Evolutionary conservation across 2,329 filamentous ascomycete species (phyloP), one percentile per base, ranked within the genome.

Genomic region (Colletotrichum coccodes): DNA sequence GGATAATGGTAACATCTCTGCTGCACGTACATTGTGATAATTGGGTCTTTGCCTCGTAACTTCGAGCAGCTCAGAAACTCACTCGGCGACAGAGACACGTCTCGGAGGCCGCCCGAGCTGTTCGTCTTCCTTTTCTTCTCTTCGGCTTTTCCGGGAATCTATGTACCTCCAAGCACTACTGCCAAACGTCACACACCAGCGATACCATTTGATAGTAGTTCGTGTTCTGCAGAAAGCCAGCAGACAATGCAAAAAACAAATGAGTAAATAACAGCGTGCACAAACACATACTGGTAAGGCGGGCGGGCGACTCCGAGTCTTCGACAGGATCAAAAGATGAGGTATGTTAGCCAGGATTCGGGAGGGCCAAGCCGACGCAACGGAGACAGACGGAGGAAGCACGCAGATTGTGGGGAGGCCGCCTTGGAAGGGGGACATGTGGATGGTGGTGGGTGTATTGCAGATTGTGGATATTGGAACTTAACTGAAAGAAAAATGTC

Each of bases 331-430:
- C 34, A 52, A 52, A 40, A 64, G 21, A 42, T 30, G 26, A 61
- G 59, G 34, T 42, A 58, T n/a, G 60, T 58, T 68, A 58, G 53
- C 60, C 64, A 68, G 60, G 53, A 40, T 68, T 68, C 64, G 60
- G 64, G 52, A 59, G 52, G 42, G 34, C 60, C 46, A 68, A 53
- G 64, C 64, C 60, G 64, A 68, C 60, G 53, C 53, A 46, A 68
- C 60, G 64, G 60, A 58, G 64, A 59, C 64, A 54, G 56, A 64
- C 64, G 64, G 64, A 58, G 40, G 53, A 57, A 40, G 46, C 56
- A 46, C 32, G 64, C 60, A 68, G 64, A 59, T 40, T 59, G 64
- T 68, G 64, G 60, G 47, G 53, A 63, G 28, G 16, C 32, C 8
- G 50, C 50, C 34, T 40, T 60, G 44, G 44, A 40, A 28, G 6